Base-by-base conservation (phyloP, 768 basidiomycete species). In the Tremella fuciformis region DNA sequence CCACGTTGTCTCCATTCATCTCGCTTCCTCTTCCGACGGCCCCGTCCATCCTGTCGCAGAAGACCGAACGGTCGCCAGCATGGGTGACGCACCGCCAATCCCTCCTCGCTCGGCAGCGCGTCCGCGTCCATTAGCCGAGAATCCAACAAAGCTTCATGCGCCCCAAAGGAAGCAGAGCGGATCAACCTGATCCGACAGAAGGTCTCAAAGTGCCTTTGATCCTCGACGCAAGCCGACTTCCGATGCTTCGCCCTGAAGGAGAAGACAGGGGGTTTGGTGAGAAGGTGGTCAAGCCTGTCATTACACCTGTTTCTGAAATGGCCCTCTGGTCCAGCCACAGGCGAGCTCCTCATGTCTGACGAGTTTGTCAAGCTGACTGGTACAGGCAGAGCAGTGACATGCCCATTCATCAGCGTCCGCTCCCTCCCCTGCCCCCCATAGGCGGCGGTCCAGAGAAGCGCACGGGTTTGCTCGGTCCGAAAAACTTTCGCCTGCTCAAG, bases 101-200 rank as follows among this genome's bases (percentile, higher is more conserved):
- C 42, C 42, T 46, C 42, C 42, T 4, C 42, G 42, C 22, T 46
- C 42, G 42, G 42, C 42, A 18, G 42, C n/a, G n/a, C 42, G 42
- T 46, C 42, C 42, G 22, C n/a, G 6, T 4, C 42, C 42, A 8
- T 6, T 15, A 46, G n/a, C 42, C 42, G n/a, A 46, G 16, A 46
- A 22, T n/a, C 22, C 42, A 4, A 22, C 29, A 34, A 34, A 34
- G 29, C 29, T 34, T 34, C 29, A 4, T 34, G 11, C 29, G 29
- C 29, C 29, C 29, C 29, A 34, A 34, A 34, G 29, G 29, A 11
- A 34, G 29, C 11, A 6, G 29, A 34, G 29, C 29, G 29, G 29
- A 34, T 34, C 29, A 34, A 34, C 29, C 29, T 34, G 29, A 34
- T 34, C 29, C 29, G 29, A 46, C 6, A 22, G 42, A 46, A 46